Evolutionary conservation across 2,329 filamentous ascomycete genomes (phyloP).

Genomic region (Colletotrichum sp.): DNA sequence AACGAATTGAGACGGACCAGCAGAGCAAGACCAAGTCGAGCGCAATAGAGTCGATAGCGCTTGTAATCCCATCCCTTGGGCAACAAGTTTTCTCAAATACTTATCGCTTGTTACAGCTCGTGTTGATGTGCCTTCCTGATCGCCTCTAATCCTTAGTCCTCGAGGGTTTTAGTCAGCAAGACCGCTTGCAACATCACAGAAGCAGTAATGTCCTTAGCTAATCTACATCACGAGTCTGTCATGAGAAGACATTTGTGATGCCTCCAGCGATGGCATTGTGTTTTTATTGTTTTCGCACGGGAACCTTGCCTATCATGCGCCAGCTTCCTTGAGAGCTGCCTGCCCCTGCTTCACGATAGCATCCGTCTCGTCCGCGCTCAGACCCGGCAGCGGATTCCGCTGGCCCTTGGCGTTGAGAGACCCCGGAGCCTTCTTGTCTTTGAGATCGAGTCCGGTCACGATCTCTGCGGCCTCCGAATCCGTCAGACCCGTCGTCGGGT

Average conservation of each 20-base stretch:
- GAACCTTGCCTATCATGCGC: background rate
- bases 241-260: background rate
- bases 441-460: conserved; percentile 6
- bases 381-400: conserved; percentile 8
- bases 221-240: background rate
- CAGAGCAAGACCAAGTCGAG: background rate
- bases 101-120: background rate
- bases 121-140: background rate
- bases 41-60: background rate
- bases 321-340: conserved; percentile 16
- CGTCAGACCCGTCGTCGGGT: conserved; percentile 12
- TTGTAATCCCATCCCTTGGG: background rate
- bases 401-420: conserved; percentile 11
- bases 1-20: background rate
- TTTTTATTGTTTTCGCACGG: background rate
- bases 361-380: conserved; percentile 14
- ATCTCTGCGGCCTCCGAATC: conserved; percentile 17
- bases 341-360: conserved; percentile 18
- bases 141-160: background rate
- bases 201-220: background rate
- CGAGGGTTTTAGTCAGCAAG: background rate
- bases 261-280: background rate
- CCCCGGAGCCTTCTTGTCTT: conserved; percentile 10
- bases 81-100: background rate
- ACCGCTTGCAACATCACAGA: background rate